Percentiles rank a stretch among this genome's conserved stretches.
Evolutionary conservation across 2,329 filamentous ascomycete species (phyloP).

Genomic region (Aotearoamyces nothofagi): DNA sequence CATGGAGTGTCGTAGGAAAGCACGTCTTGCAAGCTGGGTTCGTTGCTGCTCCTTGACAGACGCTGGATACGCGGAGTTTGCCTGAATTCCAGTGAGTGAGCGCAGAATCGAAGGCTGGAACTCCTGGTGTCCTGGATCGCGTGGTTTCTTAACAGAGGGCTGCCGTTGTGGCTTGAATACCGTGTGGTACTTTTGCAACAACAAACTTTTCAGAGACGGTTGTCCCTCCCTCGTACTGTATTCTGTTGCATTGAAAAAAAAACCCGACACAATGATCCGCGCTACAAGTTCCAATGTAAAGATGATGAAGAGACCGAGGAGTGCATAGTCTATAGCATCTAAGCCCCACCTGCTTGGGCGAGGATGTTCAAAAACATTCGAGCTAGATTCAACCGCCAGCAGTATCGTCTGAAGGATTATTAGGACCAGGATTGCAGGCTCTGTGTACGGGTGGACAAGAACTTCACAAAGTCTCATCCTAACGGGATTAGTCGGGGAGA

Average conservation of each 20-base stretch:
- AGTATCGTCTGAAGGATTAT: conserved; percentile 82
- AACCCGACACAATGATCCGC: conserved; percentile 82
- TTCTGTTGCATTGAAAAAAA: conserved; percentile 78
- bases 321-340: conserved; percentile 26
- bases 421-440: conserved; percentile 72
- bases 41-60: conserved; percentile 68
- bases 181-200: conserved; percentile 60
- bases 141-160: conserved; percentile 11
- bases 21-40: conserved; percentile 72
- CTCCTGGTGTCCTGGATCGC: conserved; percentile 1
- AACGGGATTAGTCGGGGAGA: conserved; percentile 62
- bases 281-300: conserved; percentile 78
- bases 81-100: conserved; percentile 44
- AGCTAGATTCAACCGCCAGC: conserved; percentile 69
- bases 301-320: conserved; percentile 71
- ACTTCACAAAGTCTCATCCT: conserved; percentile 66
- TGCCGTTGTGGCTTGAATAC: conserved; percentile 74
- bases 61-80: conserved; percentile 36
- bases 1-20: conserved; percentile 89
- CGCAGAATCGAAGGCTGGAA: conserved; percentile 9
- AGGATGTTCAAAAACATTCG: conserved; percentile 48
- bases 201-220: conserved; percentile 55
- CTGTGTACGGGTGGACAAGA: conserved; percentile 72
- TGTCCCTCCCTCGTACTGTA: conserved; percentile 82
- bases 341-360: conserved; percentile 52